phyloP scores from a whole-genome alignment of 2,329 filamentous ascomycete genomes.

The Sphaerulina populicola region DNA sequence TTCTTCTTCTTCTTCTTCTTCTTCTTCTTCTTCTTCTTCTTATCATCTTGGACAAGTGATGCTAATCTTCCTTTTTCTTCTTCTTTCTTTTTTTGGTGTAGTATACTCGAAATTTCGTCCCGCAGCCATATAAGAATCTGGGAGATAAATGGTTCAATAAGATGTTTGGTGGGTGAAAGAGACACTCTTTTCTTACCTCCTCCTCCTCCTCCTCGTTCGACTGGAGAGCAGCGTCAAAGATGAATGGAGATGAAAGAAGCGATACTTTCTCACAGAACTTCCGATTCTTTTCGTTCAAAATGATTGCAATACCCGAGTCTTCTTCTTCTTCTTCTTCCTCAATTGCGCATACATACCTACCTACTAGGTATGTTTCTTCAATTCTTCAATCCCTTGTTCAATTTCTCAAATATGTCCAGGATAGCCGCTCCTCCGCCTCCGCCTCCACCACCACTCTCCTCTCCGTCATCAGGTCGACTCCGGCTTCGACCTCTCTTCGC shows the following conservation, averaged over 20 bases:
- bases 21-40: too few relatives aligned
- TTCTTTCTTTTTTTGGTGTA: too few relatives aligned
- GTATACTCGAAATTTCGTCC: constrained; percentile 21
- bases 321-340: too few relatives aligned
- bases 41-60: constrained; percentile 9
- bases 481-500: constrained; percentile 19
- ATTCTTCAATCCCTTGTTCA: constrained; percentile 26
- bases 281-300: too few relatives aligned
- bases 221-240: too few relatives aligned
- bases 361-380: neutral
- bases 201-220: too few relatives aligned
- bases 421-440: constrained; percentile 30
- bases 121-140: constrained; percentile 26
- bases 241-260: too few relatives aligned
- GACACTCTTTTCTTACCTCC: too few relatives aligned
- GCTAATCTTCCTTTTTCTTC: neutral
- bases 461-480: constrained; percentile 24
- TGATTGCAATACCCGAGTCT: too few relatives aligned
- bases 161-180: constrained; percentile 33
- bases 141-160: constrained; percentile 40
- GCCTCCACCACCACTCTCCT: constrained; percentile 19
- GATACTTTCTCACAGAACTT: too few relatives aligned
- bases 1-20: too few relatives aligned
- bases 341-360: neutral
- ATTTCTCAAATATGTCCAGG: constrained; percentile 29